These are phyloP conservation scores for Xylaria cubensis DNA, from an alignment of 495 filamentous ascomycete genomes.

Conservation along the genomic window DNA sequence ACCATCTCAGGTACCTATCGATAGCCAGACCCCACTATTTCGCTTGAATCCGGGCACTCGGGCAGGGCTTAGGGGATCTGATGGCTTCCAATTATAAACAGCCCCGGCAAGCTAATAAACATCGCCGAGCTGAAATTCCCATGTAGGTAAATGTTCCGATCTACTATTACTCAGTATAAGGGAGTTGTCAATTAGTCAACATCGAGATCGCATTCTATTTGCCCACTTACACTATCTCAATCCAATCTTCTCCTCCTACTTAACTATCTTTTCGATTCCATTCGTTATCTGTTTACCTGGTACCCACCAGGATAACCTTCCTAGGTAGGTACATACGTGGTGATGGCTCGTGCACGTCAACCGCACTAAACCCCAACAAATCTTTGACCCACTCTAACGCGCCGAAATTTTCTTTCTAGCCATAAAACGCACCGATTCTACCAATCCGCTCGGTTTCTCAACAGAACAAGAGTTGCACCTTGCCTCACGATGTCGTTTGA, in stretches of 20 bases:
- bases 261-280: background rate
- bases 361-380: background rate
- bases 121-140: background rate
- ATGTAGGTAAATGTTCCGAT: background rate
- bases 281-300: background rate
- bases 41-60: background rate
- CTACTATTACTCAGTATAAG: background rate
- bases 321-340: background rate
- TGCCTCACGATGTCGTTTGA: conserved; percentile 34
- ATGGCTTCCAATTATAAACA: conserved; percentile 11
- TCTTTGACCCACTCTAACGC: conserved; percentile 4
- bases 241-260: background rate
- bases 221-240: background rate
- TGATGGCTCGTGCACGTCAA: conserved; percentile 2
- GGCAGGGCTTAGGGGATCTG: conserved; percentile 20
- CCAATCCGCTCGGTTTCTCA: conserved; percentile 12
- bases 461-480: conserved; percentile 12
- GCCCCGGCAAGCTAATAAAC: background rate
- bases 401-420: conserved; percentile 20
- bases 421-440: background rate
- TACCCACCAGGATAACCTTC: background rate
- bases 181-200: background rate
- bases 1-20: conserved; percentile 12
- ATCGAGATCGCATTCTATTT: background rate
- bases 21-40: background rate